These are phyloP conservation scores for Ogataea ganodermae DNA, from an alignment of 805 yeast genomes.

Conservation along the genomic window DNA sequence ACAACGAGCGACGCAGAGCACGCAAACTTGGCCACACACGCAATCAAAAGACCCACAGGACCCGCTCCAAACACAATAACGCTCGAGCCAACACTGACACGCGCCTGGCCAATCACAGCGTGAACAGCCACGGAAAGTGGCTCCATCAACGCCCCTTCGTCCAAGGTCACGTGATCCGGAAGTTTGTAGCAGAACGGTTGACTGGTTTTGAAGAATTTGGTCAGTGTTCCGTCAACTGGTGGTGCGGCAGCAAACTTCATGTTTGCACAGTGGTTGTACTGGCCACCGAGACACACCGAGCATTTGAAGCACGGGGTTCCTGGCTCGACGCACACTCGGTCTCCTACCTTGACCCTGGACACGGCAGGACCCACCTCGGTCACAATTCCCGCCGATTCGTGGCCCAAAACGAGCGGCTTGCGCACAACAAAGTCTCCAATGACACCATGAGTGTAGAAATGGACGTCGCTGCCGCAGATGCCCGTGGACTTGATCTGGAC, in stretches of 20 bases:
- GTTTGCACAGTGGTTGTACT: constrained; percentile 43
- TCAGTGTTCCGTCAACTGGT: constrained; percentile 39
- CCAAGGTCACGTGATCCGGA: constrained; percentile 34
- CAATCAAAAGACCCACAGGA: constrained; percentile 48
- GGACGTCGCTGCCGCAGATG: constrained; percentile 64
- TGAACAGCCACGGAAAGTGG: constrained; percentile 65
- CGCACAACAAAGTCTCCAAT: constrained; percentile 12
- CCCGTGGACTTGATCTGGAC: constrained; percentile 51
- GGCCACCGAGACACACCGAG: too few species aligned
- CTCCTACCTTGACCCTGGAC: too few species aligned
- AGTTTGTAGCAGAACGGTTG: constrained; percentile 27
- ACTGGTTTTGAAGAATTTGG: constrained; percentile 42
- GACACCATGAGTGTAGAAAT: constrained; percentile 41
- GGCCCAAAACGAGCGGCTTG: too few species aligned
- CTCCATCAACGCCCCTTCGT: constrained; percentile 52
- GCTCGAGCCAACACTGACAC: constrained; percentile 29
- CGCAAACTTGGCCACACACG: constrained; percentile 29
- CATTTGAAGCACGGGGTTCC: too few species aligned
- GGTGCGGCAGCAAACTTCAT: constrained; percentile 43
- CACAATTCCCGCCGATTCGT: too few species aligned
- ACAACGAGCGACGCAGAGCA: constrained; percentile 14
- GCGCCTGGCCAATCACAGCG: constrained; percentile 48
- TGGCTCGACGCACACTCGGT: too few species aligned
- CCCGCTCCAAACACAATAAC: constrained; percentile 63
- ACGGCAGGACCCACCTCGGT: too few species aligned